Evolutionary conservation across 805 yeast genomes (phyloP), one percentile per base, ranked within the genome.

Genomic region (Teunomyces barrocoloradensis): DNA sequence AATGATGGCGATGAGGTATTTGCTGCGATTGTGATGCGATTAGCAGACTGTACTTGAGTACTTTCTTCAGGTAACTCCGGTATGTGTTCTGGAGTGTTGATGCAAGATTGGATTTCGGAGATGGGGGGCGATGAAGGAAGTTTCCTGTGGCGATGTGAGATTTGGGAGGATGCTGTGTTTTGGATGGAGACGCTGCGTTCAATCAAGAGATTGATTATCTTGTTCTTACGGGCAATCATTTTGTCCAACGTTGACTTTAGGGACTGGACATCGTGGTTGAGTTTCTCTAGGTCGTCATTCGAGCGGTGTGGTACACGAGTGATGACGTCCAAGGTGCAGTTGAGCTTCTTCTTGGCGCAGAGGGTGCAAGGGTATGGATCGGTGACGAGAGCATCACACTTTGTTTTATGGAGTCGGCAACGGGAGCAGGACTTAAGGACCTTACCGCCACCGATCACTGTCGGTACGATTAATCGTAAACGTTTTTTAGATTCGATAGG

Each of bases 351-450:
- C 58, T 75, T 79, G 4, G 67, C 53, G 59, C 89, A 84, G 27
- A 78, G 73, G 2, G 82, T 61, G 56, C 89, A 84, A 0, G 86
- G 78, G 20, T 63, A 58, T 3, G 89, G 88, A 30, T 70, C 63
- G 12, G 80, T 76, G 20, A 58, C 57, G 11, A 64, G 52, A 10
- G 84, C 84, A 57, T 84, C 84, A 62, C 89, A 84, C 56, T 77
- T 81, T 13, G 84, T 82, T 60, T 84, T 84, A 54, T 82, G 85
- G 56, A 78, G 79, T 30, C 89, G 71, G 61, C 89, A 84, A 28
- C 85, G 68, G 4, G 77, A 71, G 58, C 89, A 84, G 9, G 87
- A 78, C 54, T 82, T 81, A 42, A 61, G 54, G 23, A 60, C 36
- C 45, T 50, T 56, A n/a, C 50, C 56, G 17, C 60, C 61, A 12